Base-by-base conservation (phyloP, 2,329 filamentous ascomycete species). In the Sporothrix luriei region DNA sequence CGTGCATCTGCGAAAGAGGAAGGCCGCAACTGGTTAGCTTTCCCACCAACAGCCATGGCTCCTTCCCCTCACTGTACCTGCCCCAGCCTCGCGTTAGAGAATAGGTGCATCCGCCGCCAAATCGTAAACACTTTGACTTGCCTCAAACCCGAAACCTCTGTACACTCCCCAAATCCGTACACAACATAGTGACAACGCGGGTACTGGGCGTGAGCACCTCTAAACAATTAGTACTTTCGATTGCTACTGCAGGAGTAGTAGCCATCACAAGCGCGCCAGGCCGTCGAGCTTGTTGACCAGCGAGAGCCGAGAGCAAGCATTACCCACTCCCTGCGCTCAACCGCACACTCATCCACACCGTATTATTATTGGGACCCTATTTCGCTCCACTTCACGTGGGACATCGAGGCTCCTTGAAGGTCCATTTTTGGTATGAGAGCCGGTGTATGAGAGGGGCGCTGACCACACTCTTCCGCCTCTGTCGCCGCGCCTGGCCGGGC, bases 71-170 rank as follows among this genome's bases (percentile, higher is more conserved):
- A 6, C 46, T 52, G 46, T 16, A 26, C 21, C 57, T 46, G 57
- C 57, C 57, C 57, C 57, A n/a, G 51, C 65, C n/a, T 21, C 43
- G 40, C 66, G 52, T 59, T 68, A 68, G 66, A 43, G 54, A 40
- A 59, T 61, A 57, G 46, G 54, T 38, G 40, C 10, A 19, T 7
- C 11, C 19, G 54, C 40, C 40, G 43, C 54, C 54, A 68, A 59
- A 68, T 40, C 67, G 26, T 59, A 68, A 68, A 62, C 55, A 52
- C 4, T 38, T 54, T 11, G 55, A 40, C 40, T 24, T 49, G 38
- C 65, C 29, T 40, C 38, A 43, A 19, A 54, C 21, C 51, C 54
- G 43, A 3, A 43, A 43, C 14, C 16, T n/a, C 46, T 43, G 11
- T 10, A n/a, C 49, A 33, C 38, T 40, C 48, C 4, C 57, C 11